phyloP scores from a whole-genome alignment of 805 yeast species.

The Zygotorulaspora chibaensis region DNA sequence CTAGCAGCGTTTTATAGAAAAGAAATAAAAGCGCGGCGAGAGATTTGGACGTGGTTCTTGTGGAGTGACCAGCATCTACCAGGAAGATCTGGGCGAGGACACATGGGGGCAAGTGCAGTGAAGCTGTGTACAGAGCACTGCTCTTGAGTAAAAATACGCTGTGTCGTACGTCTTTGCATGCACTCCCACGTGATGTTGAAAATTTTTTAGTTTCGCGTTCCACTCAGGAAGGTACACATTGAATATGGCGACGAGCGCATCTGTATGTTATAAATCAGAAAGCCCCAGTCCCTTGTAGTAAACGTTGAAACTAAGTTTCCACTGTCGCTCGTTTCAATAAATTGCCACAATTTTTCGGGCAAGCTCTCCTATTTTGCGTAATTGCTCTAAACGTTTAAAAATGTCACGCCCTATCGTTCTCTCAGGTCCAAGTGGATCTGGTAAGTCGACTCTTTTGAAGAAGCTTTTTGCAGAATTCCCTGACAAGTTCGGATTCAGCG shows the following conservation, averaged over 20 bases:
- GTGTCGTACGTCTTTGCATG: neutral
- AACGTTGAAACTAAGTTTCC: neutral
- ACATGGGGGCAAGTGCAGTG: no score
- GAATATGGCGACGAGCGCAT: neutral
- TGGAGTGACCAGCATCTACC: no score
- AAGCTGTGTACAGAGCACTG: no score
- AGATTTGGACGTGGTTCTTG: no score
- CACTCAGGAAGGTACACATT: neutral
- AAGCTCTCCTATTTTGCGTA: neutral
- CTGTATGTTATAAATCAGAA: neutral
- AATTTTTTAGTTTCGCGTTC: slow-evolving; percentile 1
- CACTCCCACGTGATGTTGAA: neutral
- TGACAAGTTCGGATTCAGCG: slow-evolving; percentile 84
- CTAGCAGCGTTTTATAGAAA: no score
- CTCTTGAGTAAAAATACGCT: no score
- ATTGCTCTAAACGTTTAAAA: neutral
- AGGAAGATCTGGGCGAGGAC: no score
- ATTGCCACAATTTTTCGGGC: neutral
- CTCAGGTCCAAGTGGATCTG: slow-evolving; percentile 96
- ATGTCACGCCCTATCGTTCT: slow-evolving; percentile 79
- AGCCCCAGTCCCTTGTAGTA: no score
- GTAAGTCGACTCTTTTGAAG: slow-evolving; percentile 90
- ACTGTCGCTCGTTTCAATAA: neutral
- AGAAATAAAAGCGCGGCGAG: no score
- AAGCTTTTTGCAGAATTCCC: slow-evolving; percentile 89